Evolutionary conservation across 1,139 yeast genomes (phyloP).

Genomic region (Saccharomycopsis phalli): DNA sequence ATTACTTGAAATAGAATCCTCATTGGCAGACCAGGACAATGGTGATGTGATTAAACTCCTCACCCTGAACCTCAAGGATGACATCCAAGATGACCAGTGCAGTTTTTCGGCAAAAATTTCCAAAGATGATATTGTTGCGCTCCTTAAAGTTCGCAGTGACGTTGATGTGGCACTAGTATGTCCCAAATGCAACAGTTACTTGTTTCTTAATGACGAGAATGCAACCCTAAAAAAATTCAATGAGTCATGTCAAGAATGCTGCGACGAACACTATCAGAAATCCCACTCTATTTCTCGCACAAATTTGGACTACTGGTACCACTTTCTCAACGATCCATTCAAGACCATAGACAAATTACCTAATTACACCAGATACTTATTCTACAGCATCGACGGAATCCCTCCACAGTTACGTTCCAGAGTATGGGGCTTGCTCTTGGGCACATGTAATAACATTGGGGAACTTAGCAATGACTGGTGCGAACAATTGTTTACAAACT

Average conservation of each 20-base stretch:
- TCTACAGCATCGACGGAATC: constrained; percentile 23
- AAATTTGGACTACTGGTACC: constrained; percentile 39
- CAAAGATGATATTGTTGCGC: constrained; percentile 20
- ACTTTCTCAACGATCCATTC: constrained; percentile 38
- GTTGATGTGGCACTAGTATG: constrained; percentile 23
- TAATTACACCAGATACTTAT: constrained; percentile 34
- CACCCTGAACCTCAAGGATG: constrained; percentile 17
- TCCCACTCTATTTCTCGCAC: constrained; percentile 23
- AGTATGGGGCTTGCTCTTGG: constrained; percentile 25
- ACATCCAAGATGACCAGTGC: constrained; percentile 7
- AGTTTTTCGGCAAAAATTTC: constrained; percentile 8
- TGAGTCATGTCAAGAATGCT: constrained; percentile 21
- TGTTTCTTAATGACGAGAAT: constrained; percentile 23
- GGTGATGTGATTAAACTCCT: constrained; percentile 12
- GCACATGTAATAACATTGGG: constrained; percentile 22
- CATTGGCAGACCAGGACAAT: constrained; percentile 16
- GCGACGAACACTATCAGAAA: constrained; percentile 19
- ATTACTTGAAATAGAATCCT: constrained; percentile 17
- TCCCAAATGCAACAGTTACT: constrained; percentile 22
- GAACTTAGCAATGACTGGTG: constrained; percentile 23
- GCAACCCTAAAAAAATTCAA: constrained; percentile 20
- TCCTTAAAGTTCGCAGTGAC: constrained; percentile 19
- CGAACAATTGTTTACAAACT: constrained; percentile 32
- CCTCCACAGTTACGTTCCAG: constrained; percentile 24
- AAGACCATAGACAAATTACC: constrained; percentile 41